A percentile compares a stretch with the other conserved stretches of the same genome.
Conservation (phyloP, 2,329 filamentous ascomycete species). For the Penicillium sp. region DNA sequence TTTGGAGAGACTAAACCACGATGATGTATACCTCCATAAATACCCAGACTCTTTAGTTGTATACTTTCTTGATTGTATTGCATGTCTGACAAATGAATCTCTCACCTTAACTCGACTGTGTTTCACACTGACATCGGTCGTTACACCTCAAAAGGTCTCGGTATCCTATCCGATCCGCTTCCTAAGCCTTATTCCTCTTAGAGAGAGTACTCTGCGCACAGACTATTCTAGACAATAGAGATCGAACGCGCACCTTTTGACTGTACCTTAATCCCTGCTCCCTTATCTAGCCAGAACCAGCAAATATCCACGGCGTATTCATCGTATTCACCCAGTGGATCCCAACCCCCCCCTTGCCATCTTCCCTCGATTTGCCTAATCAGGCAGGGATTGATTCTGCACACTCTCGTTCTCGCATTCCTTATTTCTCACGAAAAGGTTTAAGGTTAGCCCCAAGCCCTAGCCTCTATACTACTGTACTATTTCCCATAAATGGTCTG, state of each 20-base stretch:
- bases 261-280: neutral
- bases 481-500: neutral
- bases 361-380: slow-evolving; percentile 11
- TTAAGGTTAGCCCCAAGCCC: neutral
- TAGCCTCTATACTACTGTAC: no score
- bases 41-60: neutral
- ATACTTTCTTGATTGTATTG: neutral
- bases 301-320: neutral
- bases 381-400: slow-evolving; percentile 23
- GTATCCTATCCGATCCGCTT: neutral
- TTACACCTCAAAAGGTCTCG: neutral
- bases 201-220: neutral
- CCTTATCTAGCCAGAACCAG: neutral
- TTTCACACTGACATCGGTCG: neutral
- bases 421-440: neutral
- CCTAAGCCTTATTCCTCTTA: neutral
- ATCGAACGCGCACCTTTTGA: neutral
- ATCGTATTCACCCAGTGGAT: neutral
- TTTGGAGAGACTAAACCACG: neutral
- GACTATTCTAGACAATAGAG: neutral
- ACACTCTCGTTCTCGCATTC: slow-evolving; percentile 30
- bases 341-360: neutral
- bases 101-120: neutral
- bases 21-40: neutral
- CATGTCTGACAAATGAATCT: neutral